Percentiles rank a stretch among this genome's conserved stretches.
Conservation (phyloP, 2,329 filamentous ascomycete genomes). For the Fusarium secorum region DNA sequence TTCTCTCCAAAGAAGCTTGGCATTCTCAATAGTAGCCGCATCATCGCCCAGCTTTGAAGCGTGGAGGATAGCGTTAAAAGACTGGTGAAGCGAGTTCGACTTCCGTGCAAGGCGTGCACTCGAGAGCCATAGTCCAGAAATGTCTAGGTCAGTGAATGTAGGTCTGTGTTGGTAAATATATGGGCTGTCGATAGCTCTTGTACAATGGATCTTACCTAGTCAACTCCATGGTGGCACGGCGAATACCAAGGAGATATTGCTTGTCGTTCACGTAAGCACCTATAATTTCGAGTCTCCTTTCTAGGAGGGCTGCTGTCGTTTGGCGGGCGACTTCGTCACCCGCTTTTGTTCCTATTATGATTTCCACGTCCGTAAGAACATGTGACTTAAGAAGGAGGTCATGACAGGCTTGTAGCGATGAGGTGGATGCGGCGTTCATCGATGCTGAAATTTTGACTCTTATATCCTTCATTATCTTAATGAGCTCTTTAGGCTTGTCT, state of each 20-base stretch:
- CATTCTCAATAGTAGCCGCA: constrained; percentile 92
- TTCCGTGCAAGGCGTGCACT: constrained; percentile 89
- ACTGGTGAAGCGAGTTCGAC: constrained; percentile 81
- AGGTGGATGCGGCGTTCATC: constrained; percentile 78
- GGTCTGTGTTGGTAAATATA: constrained; percentile 48
- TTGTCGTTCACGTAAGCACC: constrained; percentile 93
- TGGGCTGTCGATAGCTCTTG: neutral
- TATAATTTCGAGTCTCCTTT: constrained; percentile 84
- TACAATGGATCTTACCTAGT: constrained; percentile 61
- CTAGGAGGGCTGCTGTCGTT: constrained; percentile 54
- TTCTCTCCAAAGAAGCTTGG: constrained; percentile 90
- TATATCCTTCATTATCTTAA: constrained; percentile 66
- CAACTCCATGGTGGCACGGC: constrained; percentile 86
- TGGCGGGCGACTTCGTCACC: constrained; percentile 52
- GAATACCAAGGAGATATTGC: constrained; percentile 87
- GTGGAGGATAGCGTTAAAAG: constrained; percentile 92
- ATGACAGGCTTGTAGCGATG: constrained; percentile 84
- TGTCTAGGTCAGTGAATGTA: constrained; percentile 73
- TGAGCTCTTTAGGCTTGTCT: constrained; percentile 61
- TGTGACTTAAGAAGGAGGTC: constrained; percentile 87
- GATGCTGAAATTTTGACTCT: constrained; percentile 75
- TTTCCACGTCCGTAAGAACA: constrained; percentile 85
- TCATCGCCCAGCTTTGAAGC: constrained; percentile 85
- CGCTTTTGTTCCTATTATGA: constrained; percentile 65
- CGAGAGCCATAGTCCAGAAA: constrained; percentile 84